Conservation (phyloP, 495 filamentous ascomycete species). For the Trichoderma erinaceum region DNA sequence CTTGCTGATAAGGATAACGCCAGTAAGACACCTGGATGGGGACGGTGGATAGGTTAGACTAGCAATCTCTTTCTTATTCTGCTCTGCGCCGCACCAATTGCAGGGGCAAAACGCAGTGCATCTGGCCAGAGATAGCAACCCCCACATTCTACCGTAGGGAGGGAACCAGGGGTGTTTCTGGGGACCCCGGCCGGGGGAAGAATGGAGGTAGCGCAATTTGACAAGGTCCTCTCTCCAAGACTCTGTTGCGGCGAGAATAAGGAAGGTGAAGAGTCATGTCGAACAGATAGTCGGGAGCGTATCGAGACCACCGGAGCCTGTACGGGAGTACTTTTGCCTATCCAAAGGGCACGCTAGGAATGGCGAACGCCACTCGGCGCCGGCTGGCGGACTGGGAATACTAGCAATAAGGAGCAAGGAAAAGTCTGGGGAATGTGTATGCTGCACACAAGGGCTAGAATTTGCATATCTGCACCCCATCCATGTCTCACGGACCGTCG, state of each 20-base stretch:
- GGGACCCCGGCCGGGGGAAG: background rate
- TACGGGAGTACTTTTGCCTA: background rate
- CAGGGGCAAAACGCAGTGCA: background rate
- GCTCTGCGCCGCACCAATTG: background rate
- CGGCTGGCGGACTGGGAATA: background rate
- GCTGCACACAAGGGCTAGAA: background rate
- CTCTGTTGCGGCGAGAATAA: slow-evolving; percentile 4
- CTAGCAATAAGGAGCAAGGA: background rate
- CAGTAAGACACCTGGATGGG: background rate
- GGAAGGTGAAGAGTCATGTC: background rate
- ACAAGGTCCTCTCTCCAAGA: background rate
- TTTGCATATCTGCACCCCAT: slow-evolving; percentile 5
- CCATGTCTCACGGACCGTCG: slow-evolving; percentile 10
- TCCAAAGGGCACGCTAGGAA: background rate
- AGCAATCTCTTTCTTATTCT: background rate
- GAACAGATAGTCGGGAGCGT: background rate
- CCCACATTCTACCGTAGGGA: slow-evolving; percentile 13
- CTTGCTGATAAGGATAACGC: background rate
- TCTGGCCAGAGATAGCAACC: slow-evolving; percentile 4
- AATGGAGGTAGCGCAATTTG: slow-evolving; percentile 4
- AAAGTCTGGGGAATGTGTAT: slow-evolving; percentile 7
- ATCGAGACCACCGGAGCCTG: background rate
- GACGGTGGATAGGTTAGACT: background rate
- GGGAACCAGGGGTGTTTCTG: slow-evolving; percentile 5
- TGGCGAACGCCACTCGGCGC: background rate